Conservation (phyloP, 305 asterid species). For the Plantago coronopus region DNA sequence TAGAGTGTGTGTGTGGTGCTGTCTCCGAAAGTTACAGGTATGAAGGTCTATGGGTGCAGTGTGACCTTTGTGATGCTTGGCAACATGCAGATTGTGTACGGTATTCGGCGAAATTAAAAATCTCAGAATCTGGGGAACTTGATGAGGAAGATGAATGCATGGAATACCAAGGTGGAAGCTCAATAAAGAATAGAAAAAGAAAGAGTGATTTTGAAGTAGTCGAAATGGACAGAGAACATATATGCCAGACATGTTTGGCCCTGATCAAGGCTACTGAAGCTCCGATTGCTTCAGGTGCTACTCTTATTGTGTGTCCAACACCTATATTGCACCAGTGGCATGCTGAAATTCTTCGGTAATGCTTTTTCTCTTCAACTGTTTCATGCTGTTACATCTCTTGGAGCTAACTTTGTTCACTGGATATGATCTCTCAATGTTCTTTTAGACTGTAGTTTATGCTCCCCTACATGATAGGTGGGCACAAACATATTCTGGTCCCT, state of each 20-base stretch:
- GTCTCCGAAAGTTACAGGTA: constrained; percentile 77
- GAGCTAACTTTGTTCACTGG: constrained; percentile 4
- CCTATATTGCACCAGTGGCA: constrained; percentile 99
- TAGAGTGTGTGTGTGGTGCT: constrained; percentile 94
- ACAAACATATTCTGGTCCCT: background rate
- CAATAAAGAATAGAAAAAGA: constrained; percentile 39
- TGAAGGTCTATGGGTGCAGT: constrained; percentile 90
- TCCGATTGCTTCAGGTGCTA: constrained; percentile 86
- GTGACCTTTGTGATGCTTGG: constrained; percentile 98
- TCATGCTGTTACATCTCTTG: constrained; percentile 21
- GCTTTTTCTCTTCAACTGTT: constrained; percentile 25
- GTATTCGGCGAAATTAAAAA: constrained; percentile 53
- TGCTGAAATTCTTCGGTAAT: constrained; percentile 91
- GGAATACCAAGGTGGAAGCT: constrained; percentile 28
- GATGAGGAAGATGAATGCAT: constrained; percentile 27
- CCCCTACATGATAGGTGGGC: background rate
- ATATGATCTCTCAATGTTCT: constrained; percentile 3
- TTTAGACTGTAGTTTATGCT: background rate
- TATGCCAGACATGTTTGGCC: constrained; percentile 70
- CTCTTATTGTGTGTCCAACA: constrained; percentile 97
- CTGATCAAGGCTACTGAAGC: constrained; percentile 81
- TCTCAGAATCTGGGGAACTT: constrained; percentile 31
- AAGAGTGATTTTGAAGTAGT: constrained; percentile 44
- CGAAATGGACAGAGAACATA: constrained; percentile 59
- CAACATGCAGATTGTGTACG: constrained; percentile 97